Percentiles rank a stretch among this genome's conserved stretches.
phyloP scores from a whole-genome alignment of 371 early-diverging fungal species.

The Circinella minor region DNA sequence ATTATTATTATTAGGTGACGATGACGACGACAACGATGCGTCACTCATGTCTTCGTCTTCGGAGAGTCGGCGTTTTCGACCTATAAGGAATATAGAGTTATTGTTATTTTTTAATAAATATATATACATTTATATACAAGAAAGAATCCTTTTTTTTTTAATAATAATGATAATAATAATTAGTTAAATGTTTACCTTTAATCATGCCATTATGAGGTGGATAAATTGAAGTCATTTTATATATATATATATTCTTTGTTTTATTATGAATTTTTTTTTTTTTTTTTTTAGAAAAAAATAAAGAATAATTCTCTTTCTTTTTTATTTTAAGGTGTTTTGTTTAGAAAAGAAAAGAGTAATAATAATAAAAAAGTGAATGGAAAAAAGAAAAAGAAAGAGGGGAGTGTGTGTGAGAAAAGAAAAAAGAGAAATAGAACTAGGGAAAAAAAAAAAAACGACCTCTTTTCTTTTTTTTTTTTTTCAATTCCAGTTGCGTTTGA shows the following conservation, averaged over 20 bases:
- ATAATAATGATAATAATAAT: too few relatives aligned
- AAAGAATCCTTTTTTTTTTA: too few relatives aligned
- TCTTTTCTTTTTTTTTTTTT: background rate
- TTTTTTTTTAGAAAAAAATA: background rate
- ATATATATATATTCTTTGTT: background rate
- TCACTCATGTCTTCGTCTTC: conserved; percentile 58
- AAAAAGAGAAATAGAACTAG: background rate
- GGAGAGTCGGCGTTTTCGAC: conserved; percentile 47
- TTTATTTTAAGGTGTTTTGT: background rate
- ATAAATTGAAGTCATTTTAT: conserved; percentile 10
- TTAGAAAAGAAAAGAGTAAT: background rate
- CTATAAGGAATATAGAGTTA: conserved; percentile 18
- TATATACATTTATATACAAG: background rate
- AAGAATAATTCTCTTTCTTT: background rate
- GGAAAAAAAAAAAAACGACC: background rate
- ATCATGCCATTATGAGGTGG: conserved; percentile 13
- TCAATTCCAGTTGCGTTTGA: background rate
- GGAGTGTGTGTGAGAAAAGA: background rate
- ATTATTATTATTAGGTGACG: conserved; percentile 16
- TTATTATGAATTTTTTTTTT: too few relatives aligned
- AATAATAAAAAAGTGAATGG: background rate
- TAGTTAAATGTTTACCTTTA: conserved; percentile 8
- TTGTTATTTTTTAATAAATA: too few relatives aligned
- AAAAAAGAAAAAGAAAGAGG: conserved; percentile 6
- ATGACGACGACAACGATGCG: conserved; percentile 13